A percentile compares a stretch with the other conserved stretches of the same genome.
phyloP scores from a whole-genome alignment of 495 filamentous ascomycete species.

The Penicillium daleae region DNA sequence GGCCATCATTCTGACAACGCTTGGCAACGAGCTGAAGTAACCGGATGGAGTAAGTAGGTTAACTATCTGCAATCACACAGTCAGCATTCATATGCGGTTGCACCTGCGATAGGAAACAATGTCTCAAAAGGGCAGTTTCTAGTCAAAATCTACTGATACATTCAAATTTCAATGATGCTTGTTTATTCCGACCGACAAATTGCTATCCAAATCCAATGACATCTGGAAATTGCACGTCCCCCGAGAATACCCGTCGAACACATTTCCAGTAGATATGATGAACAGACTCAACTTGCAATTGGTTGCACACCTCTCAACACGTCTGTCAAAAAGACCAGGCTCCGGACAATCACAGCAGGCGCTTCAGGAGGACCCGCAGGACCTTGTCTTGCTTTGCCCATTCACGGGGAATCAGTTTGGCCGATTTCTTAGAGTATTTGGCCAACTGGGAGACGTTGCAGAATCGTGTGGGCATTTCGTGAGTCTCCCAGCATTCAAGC shows the following conservation, averaged over 20 bases:
- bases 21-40: neutral
- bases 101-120: neutral
- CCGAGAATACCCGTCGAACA: neutral
- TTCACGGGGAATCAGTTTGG: conserved; percentile 26
- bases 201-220: neutral
- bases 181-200: neutral
- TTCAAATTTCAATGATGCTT: neutral
- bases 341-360: neutral
- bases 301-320: no score
- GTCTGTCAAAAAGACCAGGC: neutral
- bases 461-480: conserved; percentile 37
- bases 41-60: no score
- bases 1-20: neutral
- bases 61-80: neutral
- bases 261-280: neutral
- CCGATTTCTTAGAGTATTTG: conserved; percentile 40
- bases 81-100: neutral
- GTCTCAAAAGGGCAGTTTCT: neutral
- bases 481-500: conserved; percentile 45
- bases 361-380: conserved; percentile 44
- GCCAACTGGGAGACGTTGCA: conserved; percentile 32
- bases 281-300: neutral
- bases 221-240: neutral
- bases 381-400: conserved; percentile 46
- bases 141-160: neutral